phyloP scores from a whole-genome alignment of 1,139 yeast genomes.

The Hanseniaspora gamundiae region DNA sequence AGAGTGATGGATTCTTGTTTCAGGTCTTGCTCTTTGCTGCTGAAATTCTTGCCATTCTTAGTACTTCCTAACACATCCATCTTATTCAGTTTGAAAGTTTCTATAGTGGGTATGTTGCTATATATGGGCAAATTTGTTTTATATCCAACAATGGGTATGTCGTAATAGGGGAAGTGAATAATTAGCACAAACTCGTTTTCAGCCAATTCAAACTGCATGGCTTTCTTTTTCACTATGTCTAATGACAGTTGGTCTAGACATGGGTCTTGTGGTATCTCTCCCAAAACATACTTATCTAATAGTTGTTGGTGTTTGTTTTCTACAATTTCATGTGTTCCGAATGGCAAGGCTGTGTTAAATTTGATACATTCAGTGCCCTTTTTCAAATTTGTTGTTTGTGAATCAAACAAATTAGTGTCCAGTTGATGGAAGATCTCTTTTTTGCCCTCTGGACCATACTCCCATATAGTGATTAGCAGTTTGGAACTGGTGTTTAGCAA shows the following conservation, averaged over 20 bases:
- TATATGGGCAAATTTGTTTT: slow-evolving; percentile 26
- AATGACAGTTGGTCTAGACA: slow-evolving; percentile 73
- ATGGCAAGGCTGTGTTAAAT: slow-evolving; percentile 26
- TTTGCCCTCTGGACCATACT: slow-evolving; percentile 38
- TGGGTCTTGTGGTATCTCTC: slow-evolving; percentile 45
- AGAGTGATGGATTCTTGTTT: slow-evolving; percentile 22
- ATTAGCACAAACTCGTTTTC: slow-evolving; percentile 35
- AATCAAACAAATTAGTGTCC: slow-evolving; percentile 46
- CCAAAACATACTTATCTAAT: slow-evolving; percentile 54
- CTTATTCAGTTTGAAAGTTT: slow-evolving; percentile 20
- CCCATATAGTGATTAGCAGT: slow-evolving; percentile 55
- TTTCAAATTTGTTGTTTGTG: slow-evolving; percentile 34
- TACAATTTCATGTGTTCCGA: slow-evolving; percentile 26
- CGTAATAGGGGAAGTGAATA: slow-evolving; percentile 66
- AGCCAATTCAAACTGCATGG: slow-evolving; percentile 21
- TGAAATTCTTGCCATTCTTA: slow-evolving; percentile 10
- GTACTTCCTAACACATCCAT: slow-evolving; percentile 16
- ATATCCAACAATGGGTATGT: slow-evolving; percentile 71
- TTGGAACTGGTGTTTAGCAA: slow-evolving; percentile 55
- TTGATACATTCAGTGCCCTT: slow-evolving; percentile 46
- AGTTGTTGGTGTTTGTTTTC: slow-evolving; percentile 30
- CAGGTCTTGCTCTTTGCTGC: slow-evolving; percentile 17
- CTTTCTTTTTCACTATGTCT: slow-evolving; percentile 40
- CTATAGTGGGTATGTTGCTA: slow-evolving; percentile 24
- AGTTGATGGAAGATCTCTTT: slow-evolving; percentile 47